Percentiles rank a stretch among this genome's conserved stretches.
phyloP scores from a whole-genome alignment of 352 stramenopile species.

The Phytopythium cucurbitacearum region DNA sequence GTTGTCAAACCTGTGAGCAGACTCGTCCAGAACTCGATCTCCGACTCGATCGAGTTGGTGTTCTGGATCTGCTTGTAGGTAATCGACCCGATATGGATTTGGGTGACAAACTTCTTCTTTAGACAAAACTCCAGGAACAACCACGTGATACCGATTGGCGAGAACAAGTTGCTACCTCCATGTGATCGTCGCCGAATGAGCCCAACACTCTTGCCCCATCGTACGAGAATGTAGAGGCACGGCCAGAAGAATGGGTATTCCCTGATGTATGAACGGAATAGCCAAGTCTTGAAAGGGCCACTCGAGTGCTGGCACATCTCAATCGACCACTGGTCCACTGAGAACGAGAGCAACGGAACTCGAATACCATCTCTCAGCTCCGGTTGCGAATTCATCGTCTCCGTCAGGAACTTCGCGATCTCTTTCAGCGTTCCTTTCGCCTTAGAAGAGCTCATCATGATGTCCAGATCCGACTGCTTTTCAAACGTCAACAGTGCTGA shows the following conservation, averaged over 20 bases:
- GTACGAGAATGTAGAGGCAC: constrained; percentile 63
- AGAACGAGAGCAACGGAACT: constrained; percentile 64
- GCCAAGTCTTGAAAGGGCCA: constrained; percentile 65
- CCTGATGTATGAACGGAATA: constrained; percentile 67
- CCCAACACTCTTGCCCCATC: constrained; percentile 67
- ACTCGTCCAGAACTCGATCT: constrained; percentile 61
- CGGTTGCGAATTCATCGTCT: constrained; percentile 8
- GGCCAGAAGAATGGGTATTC: constrained; percentile 75
- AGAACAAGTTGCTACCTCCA: constrained; percentile 51
- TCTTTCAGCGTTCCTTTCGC: constrained; percentile 17
- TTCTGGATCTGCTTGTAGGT: constrained; percentile 28
- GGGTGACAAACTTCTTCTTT: constrained; percentile 36
- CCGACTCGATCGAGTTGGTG: constrained; percentile 40
- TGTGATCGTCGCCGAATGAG: constrained; percentile 54
- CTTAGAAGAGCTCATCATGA: constrained; percentile 30
- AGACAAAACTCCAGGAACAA: constrained; percentile 68
- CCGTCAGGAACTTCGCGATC: constrained; percentile 27
- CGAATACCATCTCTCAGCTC: constrained; percentile 39
- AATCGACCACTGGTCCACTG: constrained; percentile 54
- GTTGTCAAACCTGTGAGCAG: constrained; percentile 39
- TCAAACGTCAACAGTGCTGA: constrained; percentile 74
- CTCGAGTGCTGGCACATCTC: constrained; percentile 54
- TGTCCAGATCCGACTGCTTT: constrained; percentile 69
- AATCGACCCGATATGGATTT: constrained; percentile 30
- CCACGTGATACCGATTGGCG: constrained; percentile 68